Conservation (phyloP, 2,329 filamentous ascomycete genomes). For the Aspergillus costaricaensis region DNA sequence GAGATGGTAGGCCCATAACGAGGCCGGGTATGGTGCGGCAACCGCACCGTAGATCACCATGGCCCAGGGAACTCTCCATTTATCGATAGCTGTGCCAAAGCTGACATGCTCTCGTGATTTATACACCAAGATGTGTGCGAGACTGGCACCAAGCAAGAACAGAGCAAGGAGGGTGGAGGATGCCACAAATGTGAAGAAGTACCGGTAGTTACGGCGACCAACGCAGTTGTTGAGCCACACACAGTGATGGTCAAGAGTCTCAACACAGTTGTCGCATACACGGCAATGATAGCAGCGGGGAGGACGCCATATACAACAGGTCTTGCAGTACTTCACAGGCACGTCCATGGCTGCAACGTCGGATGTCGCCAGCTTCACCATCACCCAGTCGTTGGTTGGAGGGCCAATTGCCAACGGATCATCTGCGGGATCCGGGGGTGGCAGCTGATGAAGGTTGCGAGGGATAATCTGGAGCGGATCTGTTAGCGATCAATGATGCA, state of each 20-base stretch:
- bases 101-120: constrained; percentile 62
- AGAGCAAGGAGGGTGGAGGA: constrained; percentile 74
- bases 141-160: constrained; percentile 73
- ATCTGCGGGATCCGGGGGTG: constrained; percentile 71
- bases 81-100: constrained; percentile 68
- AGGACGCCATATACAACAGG: constrained; percentile 95
- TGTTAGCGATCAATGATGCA: constrained; percentile 10
- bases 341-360: constrained; percentile 90
- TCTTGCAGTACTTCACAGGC: constrained; percentile 96
- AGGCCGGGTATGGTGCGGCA: constrained; percentile 75
- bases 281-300: constrained; percentile 95
- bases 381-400: constrained; percentile 88
- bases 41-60: constrained; percentile 83
- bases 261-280: constrained; percentile 94
- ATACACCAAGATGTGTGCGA: constrained; percentile 81
- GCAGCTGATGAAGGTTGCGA: constrained; percentile 86
- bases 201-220: constrained; percentile 94
- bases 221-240: constrained; percentile 99
- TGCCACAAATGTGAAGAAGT: constrained; percentile 90
- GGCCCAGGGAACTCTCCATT: constrained; percentile 79
- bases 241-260: constrained; percentile 97
- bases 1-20: constrained; percentile 83
- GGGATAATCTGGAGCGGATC: constrained; percentile 73
- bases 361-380: constrained; percentile 78
- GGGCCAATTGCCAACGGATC: constrained; percentile 82